Evolutionary conservation across 1,284 basidiomycete species (phyloP).

Genomic region (Ganoderma resinaceum): DNA sequence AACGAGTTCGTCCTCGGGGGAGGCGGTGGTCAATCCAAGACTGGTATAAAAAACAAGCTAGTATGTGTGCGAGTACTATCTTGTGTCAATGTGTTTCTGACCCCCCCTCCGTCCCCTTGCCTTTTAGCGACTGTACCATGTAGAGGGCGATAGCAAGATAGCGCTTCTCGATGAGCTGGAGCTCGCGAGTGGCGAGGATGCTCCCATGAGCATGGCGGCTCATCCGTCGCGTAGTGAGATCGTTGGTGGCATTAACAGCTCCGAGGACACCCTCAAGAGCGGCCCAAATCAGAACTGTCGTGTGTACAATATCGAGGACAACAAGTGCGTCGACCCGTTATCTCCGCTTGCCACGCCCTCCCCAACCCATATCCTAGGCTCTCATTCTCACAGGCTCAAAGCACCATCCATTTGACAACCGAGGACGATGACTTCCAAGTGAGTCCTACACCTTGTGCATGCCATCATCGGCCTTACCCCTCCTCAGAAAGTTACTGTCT

Average conservation of each 20-base stretch:
- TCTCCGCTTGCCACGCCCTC: neutral
- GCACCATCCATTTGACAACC: slow-evolving; percentile 67
- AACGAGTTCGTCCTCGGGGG: slow-evolving; percentile 87
- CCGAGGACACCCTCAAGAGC: slow-evolving; percentile 62
- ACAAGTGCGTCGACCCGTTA: slow-evolving; percentile 54
- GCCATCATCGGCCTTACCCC: slow-evolving; percentile 20
- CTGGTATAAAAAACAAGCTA: slow-evolving; percentile 92
- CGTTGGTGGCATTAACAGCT: slow-evolving; percentile 87
- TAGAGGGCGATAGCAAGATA: slow-evolving; percentile 65
- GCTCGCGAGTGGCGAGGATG: slow-evolving; percentile 84
- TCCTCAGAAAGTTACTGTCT: slow-evolving; percentile 75
- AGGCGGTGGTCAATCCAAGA: slow-evolving; percentile 83
- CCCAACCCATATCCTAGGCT: slow-evolving; percentile 51
- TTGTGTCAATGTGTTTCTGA: neutral
- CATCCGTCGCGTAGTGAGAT: slow-evolving; percentile 62
- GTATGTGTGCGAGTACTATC: slow-evolving; percentile 52
- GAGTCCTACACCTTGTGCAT: slow-evolving; percentile 28
- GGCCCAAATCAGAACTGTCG: slow-evolving; percentile 87
- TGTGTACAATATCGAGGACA: slow-evolving; percentile 65
- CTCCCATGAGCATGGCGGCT: slow-evolving; percentile 91
- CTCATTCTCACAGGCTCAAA: slow-evolving; percentile 54
- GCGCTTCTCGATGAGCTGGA: slow-evolving; percentile 73
- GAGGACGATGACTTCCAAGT: slow-evolving; percentile 85
- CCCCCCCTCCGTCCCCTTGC: neutral
- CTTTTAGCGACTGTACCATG: slow-evolving; percentile 73